Evolutionary conservation across 257 asterid genomes (phyloP).

Genomic region (Cordia subcordata): DNA sequence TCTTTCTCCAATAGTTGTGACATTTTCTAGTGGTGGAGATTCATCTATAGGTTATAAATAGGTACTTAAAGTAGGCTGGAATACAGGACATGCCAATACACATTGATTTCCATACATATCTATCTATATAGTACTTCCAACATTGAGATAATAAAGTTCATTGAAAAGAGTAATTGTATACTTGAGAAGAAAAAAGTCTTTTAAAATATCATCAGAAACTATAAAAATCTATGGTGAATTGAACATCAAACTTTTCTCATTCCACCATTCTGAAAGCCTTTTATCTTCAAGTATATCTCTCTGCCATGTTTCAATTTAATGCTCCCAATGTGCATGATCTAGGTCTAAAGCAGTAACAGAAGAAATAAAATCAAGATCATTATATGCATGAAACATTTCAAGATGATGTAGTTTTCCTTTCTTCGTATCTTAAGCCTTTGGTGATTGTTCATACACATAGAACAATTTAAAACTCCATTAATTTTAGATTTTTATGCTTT

Average conservation of each 20-base stretch:
- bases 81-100: background rate
- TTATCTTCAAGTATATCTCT: slow-evolving; percentile 82
- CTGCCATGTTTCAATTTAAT: slow-evolving; percentile 90
- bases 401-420: background rate
- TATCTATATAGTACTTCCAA: slow-evolving; percentile 97
- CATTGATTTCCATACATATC: slow-evolving; percentile 35
- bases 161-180: slow-evolving; percentile 86
- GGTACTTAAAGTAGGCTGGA: background rate
- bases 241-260: background rate
- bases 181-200: slow-evolving; percentile 43
- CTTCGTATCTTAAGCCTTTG: too few species aligned
- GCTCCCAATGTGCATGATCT: slow-evolving; percentile 79
- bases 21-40: slow-evolving; percentile 58
- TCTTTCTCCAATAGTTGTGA: slow-evolving; percentile 48
- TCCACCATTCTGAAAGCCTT: slow-evolving; percentile 87
- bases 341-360: slow-evolving; percentile 10
- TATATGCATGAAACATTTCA: background rate
- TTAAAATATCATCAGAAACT: too few species aligned
- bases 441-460: too few species aligned
- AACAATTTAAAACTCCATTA: too few species aligned
- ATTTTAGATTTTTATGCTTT: too few species aligned
- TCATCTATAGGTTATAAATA: slow-evolving; percentile 50
- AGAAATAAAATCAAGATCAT: background rate
- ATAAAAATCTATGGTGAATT: background rate
- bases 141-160: slow-evolving; percentile 84